A percentile compares a stretch with the other conserved stretches of the same genome.
Evolutionary conservation across 352 stramenopile genomes (phyloP).

Genomic region (Globisporangium middletonii): DNA sequence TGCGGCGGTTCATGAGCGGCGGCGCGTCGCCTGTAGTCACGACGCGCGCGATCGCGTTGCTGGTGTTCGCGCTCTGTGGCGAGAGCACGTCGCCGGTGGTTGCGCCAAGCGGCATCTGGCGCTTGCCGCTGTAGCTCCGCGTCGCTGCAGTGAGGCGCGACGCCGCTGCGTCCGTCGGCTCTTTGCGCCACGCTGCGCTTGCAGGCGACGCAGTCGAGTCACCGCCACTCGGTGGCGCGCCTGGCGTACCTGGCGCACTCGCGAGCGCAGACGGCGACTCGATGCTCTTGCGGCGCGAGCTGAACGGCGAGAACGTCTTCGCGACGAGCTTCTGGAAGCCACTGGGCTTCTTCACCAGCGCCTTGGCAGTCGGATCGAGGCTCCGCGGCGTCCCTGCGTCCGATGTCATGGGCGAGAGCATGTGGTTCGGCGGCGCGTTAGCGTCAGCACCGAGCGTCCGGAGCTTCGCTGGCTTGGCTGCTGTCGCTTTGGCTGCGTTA

Average conservation of each 20-base stretch:
- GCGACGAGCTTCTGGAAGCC: conserved; percentile 64
- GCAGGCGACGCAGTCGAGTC: no score
- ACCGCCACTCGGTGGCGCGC: no score
- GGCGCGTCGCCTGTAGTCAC: not conserved
- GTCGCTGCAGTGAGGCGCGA: not conserved
- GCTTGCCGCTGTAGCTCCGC: no score
- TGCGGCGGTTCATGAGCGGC: conserved; percentile 40
- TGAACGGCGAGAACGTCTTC: conserved; percentile 54
- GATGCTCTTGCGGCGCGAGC: conserved; percentile 29
- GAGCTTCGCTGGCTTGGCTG: conserved; percentile 1
- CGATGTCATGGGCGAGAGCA: not conserved
- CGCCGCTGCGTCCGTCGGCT: conserved; percentile 3
- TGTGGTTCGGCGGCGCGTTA: not conserved
- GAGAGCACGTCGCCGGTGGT: no score
- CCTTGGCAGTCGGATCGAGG: conserved; percentile 9
- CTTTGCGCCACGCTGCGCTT: not conserved
- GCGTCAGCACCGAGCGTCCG: conserved; percentile 4
- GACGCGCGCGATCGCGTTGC: not conserved
- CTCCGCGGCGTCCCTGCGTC: conserved; percentile 6
- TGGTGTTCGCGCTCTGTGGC: no score
- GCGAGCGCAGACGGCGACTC: conserved; percentile 4
- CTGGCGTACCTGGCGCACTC: not conserved
- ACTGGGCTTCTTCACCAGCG: conserved; percentile 28
- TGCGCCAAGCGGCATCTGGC: no score
- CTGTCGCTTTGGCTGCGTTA: not conserved